Conservation (phyloP, 2,329 filamentous ascomycete genomes). For the Monilinia laxa region DNA sequence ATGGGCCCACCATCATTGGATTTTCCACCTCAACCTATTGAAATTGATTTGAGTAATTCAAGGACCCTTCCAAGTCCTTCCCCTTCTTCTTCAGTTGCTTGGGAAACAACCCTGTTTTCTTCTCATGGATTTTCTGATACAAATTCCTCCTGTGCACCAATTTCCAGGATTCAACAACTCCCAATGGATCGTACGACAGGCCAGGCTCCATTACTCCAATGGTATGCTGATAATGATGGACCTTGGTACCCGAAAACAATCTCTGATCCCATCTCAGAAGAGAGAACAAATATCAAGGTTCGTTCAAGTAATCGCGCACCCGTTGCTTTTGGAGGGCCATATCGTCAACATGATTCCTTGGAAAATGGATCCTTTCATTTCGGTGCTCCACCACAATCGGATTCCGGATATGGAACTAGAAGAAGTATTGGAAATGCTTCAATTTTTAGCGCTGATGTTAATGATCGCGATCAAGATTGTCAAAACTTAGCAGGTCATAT, state of each 20-base stretch:
- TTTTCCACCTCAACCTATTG: constrained; percentile 35
- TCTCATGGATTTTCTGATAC: constrained; percentile 32
- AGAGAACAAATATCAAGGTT: constrained; percentile 29
- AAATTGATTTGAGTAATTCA: constrained; percentile 37
- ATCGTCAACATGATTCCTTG: constrained; percentile 38
- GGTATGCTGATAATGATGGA: constrained; percentile 44
- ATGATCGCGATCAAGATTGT: constrained; percentile 37
- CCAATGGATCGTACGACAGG: constrained; percentile 30
- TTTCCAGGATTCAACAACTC: constrained; percentile 30
- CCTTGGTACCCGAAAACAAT: constrained; percentile 47
- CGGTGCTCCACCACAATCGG: constrained; percentile 37
- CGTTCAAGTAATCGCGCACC: constrained; percentile 33
- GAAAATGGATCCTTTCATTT: constrained; percentile 35
- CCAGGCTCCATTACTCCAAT: constrained; percentile 39
- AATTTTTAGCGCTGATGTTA: constrained; percentile 38
- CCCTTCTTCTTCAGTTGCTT: constrained; percentile 27
- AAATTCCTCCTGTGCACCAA: constrained; percentile 28
- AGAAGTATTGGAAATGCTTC: constrained; percentile 39
- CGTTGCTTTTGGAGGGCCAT: constrained; percentile 34
- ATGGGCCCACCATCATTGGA: constrained; percentile 37
- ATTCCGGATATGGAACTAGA: constrained; percentile 42
- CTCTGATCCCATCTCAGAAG: constrained; percentile 33
- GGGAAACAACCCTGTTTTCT: constrained; percentile 30
- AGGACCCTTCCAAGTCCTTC: constrained; percentile 37
- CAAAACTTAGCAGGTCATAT: constrained; percentile 34